A percentile compares a stretch with the other conserved stretches of the same genome.
Evolutionary conservation across 208 protist genomes (phyloP).

Genomic region (Trypanosoma conorhini): DNA sequence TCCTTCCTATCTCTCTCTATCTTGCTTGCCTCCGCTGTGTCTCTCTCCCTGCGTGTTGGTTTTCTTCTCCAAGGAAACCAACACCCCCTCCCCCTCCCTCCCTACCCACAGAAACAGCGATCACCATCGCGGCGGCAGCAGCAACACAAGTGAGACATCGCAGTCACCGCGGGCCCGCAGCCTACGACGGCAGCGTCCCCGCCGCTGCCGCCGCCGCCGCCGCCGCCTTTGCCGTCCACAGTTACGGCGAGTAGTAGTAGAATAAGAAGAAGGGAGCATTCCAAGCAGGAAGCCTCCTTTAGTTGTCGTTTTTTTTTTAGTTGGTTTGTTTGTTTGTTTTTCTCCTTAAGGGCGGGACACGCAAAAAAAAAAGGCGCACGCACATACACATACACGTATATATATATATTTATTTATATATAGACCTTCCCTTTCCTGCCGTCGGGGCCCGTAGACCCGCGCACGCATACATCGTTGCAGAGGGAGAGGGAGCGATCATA

Average conservation of each 20-base stretch:
- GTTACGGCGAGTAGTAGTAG: background rate
- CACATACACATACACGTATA: too few relatives aligned
- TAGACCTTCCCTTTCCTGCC: background rate
- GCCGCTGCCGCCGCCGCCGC: background rate
- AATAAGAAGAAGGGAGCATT: background rate
- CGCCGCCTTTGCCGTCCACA: background rate
- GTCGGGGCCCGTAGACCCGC: background rate
- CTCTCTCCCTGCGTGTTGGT: background rate
- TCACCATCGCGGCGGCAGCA: background rate
- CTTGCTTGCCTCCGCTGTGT: background rate
- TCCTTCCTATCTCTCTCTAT: too few relatives aligned
- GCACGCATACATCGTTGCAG: background rate
- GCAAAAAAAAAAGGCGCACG: too few relatives aligned
- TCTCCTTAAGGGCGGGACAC: too few relatives aligned
- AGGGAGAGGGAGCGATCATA: background rate
- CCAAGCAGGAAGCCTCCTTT: background rate
- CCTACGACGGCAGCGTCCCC: background rate
- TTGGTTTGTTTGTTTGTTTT: background rate
- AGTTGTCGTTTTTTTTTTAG: background rate
- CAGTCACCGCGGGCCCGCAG: background rate
- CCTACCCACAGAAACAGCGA: background rate
- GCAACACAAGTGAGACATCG: background rate
- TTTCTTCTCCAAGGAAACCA: background rate
- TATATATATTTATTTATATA: constrained; percentile 20
- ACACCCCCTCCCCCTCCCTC: background rate